These are phyloP conservation scores for Hansenula lynferdii DNA, from an alignment of 1,139 yeast genomes.

Conservation along the genomic window DNA sequence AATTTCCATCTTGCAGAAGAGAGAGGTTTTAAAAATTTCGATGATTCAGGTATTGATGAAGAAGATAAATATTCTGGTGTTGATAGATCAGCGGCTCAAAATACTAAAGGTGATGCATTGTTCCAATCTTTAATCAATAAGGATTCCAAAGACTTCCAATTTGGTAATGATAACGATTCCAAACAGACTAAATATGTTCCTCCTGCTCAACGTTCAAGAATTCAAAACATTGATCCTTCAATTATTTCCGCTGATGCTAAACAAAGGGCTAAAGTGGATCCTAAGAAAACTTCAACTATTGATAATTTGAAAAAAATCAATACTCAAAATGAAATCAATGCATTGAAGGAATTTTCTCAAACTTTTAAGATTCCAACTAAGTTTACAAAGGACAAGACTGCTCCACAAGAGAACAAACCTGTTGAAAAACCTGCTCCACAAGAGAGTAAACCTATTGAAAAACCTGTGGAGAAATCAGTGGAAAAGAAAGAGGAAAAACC, in stretches of 20 bases:
- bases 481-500: slow-evolving; percentile 2
- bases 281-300: slow-evolving; percentile 15
- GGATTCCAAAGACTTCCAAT: slow-evolving; percentile 16
- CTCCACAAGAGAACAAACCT: too few species aligned
- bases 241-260: slow-evolving; percentile 44
- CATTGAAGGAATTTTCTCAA: slow-evolving; percentile 79
- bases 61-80: slow-evolving; percentile 97
- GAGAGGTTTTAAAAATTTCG: slow-evolving; percentile 70
- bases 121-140: slow-evolving; percentile 52
- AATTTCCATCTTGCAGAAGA: slow-evolving; percentile 89
- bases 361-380: slow-evolving; percentile 74
- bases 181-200: slow-evolving; percentile 57
- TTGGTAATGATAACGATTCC: slow-evolving; percentile 5
- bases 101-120: slow-evolving; percentile 53
- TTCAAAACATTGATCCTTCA: slow-evolving; percentile 72
- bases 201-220: slow-evolving; percentile 62
- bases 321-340: slow-evolving; percentile 67
- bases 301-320: slow-evolving; percentile 42
- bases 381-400: slow-evolving; percentile 45
- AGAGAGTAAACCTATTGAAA: slow-evolving; percentile 11
- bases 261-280: slow-evolving; percentile 5
- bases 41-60: slow-evolving; percentile 87
- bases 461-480: slow-evolving; percentile 8
- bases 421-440: slow-evolving; percentile 12
- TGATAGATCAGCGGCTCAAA: slow-evolving; percentile 30